Base-by-base conservation (phyloP, 2,329 filamentous ascomycete genomes). In the Pyrenochaeta sp. region DNA sequence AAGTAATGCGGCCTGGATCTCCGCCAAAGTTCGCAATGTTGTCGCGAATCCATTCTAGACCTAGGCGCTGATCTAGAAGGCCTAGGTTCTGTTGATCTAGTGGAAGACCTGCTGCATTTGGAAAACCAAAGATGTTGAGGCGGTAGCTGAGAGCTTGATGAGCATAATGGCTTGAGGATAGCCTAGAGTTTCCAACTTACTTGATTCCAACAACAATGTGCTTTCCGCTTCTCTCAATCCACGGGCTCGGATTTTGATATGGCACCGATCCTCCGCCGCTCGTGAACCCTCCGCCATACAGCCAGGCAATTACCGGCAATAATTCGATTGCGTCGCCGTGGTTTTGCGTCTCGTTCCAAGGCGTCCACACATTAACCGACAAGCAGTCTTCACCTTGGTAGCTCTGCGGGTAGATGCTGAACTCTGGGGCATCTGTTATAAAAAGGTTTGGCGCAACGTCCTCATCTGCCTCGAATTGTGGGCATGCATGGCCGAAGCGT, bases 261-360 rank as follows among this genome's bases (percentile, higher is more conserved):
- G 81, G 79, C 0, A 82, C 77, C 30, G 80, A 73, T 13, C 79
- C 67, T 25, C 81, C 81, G 30, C 82, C 82, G 6, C 72, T 78
- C 9, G 72, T 58, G 58, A 82, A 83, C 2, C 79, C 78, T 15
- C 83, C 83, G 4, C 83, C 83, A 39, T 82, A 80, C 36, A 84
- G 74, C 73, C 80, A 85, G 22, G 58, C 76, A 5, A 81, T 69
- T 0, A 84, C 82, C 0, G 82, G 82, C 3, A 82, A 66, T 0
- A 67, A 13, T 55, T 68, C 30, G 59, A 67, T 32, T 15, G 59
- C 46, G 1, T 61, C 24, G 47, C 43, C n/a, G 42, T 52, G 9
- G n/a, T n/a, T 12, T 8, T 52, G 13, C 10, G 43, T 50, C 15
- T 53, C 42, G 1, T 61, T 49, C 55, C 59, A 64, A 7, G 80